Conservation (phyloP, 2,329 filamentous ascomycete genomes). For the Trematosphaeria pertusa region DNA sequence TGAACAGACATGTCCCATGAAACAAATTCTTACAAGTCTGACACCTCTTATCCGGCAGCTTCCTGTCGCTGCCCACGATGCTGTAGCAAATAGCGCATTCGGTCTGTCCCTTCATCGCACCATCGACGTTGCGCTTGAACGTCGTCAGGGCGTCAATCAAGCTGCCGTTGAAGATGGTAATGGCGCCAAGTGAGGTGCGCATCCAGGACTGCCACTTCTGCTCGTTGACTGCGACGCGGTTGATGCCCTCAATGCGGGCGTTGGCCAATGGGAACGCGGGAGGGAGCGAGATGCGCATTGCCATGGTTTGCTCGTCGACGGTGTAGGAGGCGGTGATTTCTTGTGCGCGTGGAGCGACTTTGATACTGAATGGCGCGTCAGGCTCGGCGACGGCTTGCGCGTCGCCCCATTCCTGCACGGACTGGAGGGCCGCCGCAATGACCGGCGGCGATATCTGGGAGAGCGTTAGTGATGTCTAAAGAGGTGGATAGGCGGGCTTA, state of each 20-base stretch:
- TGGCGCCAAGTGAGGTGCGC: slow-evolving; percentile 85
- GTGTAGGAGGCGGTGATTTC: slow-evolving; percentile 87
- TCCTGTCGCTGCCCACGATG: slow-evolving; percentile 87
- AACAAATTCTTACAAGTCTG: slow-evolving; percentile 93
- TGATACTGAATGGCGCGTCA: slow-evolving; percentile 66
- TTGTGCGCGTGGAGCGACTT: slow-evolving; percentile 71
- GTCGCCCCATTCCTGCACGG: slow-evolving; percentile 71
- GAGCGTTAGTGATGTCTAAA: slow-evolving; percentile 7
- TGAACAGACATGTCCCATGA: slow-evolving; percentile 87
- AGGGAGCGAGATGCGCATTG: slow-evolving; percentile 83
- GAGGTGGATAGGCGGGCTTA: slow-evolving; percentile 13
- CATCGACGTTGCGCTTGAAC: slow-evolving; percentile 86
- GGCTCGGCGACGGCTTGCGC: slow-evolving; percentile 46
- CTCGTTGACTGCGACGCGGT: slow-evolving; percentile 86
- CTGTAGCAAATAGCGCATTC: slow-evolving; percentile 98
- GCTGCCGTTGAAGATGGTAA: slow-evolving; percentile 90
- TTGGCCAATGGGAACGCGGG: slow-evolving; percentile 81
- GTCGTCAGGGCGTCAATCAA: slow-evolving; percentile 86
- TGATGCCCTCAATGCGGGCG: slow-evolving; percentile 77
- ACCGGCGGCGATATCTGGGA: slow-evolving; percentile 71
- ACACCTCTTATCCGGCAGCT: slow-evolving; percentile 90
- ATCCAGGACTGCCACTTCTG: slow-evolving; percentile 94
- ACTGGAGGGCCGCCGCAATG: slow-evolving; percentile 69
- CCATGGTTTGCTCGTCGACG: slow-evolving; percentile 84
- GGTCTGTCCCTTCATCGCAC: slow-evolving; percentile 87